A percentile compares a stretch with the other conserved stretches of the same genome.
Conservation (phyloP, 306 rosid genomes). For the Acacia confusa region DNA sequence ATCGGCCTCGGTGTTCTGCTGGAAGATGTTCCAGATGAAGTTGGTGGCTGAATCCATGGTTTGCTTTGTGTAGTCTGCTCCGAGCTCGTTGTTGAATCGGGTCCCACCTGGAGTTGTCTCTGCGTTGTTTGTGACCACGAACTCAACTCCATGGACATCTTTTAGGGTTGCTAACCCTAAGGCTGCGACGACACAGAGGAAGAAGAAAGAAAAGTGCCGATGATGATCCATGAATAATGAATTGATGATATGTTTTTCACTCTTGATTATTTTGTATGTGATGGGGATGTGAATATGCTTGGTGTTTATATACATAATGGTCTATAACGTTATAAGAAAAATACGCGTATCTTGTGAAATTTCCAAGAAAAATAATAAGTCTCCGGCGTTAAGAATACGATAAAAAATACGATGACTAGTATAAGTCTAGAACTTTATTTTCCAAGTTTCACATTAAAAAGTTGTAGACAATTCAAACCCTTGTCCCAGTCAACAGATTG, state of each 20-base stretch:
- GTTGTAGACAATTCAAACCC: too few species aligned
- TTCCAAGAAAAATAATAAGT: not conserved
- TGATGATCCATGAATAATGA: too few species aligned
- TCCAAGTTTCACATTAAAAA: too few species aligned
- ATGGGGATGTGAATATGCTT: not conserved
- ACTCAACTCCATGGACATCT: conserved; percentile 12
- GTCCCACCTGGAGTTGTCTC: conserved; percentile 25
- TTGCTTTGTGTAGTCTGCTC: conserved; percentile 30
- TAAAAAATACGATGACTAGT: too few species aligned
- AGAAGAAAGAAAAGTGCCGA: not conserved
- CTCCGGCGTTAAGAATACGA: not conserved
- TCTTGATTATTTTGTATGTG: not conserved
- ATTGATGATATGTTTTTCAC: not conserved
- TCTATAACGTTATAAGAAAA: too few species aligned
- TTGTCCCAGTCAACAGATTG: too few species aligned
- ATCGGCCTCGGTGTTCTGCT: conserved; percentile 12
- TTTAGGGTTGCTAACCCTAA: not conserved
- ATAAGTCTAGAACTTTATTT: too few species aligned
- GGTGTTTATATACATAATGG: not conserved
- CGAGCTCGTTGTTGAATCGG: conserved; percentile 36
- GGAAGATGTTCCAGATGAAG: conserved; percentile 41
- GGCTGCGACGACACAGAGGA: not conserved
- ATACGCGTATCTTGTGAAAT: too few species aligned
- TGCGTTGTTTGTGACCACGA: conserved; percentile 27
- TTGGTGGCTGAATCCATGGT: conserved; percentile 33